Evolutionary conservation across 768 basidiomycete genomes (phyloP), one percentile per base, ranked within the genome.

Genomic region (Boletellus sp.): DNA sequence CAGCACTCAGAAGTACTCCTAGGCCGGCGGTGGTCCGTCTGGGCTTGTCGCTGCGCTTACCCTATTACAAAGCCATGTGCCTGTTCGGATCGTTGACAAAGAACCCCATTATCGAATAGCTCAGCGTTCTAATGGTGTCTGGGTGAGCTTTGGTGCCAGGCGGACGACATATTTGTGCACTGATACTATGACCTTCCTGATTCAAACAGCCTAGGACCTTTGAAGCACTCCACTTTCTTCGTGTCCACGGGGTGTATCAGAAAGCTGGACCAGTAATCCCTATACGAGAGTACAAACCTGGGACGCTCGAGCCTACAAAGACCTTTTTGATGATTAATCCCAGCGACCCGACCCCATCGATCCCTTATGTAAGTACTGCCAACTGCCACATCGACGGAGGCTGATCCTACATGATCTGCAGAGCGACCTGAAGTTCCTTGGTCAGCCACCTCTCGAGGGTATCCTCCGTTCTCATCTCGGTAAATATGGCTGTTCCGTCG

Each of bases 1-100:
- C 7, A 11, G 19, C 15, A 8, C 22, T 23, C 12, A 36, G 12
- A 7, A 22, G 15, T 7, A 10, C 12, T 6, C 10, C 10, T 41
- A 70, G 59, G 60, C 53, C 40, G 69, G 65, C 16, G 63, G 47
- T 28, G 69, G 65, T 15, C 66, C 68, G 13, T 46, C 64, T 0
- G 69, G 71, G 20, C 60, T 70, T 13, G 57, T 65, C 23, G 59
- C 53, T 19, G 70, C 70, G 3, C 66, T 69, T 6, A 60, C 61
- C 1, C 60, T 73, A 22, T 57, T 75, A 15, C 66, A 67, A 19
- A 77, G 78, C 59, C 70, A 72, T 5, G 62, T 80, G 16, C 69
- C 75, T 10, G 73, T 81, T 7, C 74, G 78, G 17, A 72, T 83
- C 23, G 74, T 82, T 40, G 75, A 81, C 50, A 78, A 77, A 52